Evolutionary conservation across 129 eudicot genomes (phyloP).

Genomic region (carrot (Daucus carota)): DH1_v3.0 NC_030385.2:35924501-35925000

Average conservation of each 20-base stretch:
- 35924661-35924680: background rate
- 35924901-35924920: background rate
- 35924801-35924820: slow-evolving; percentile 83
- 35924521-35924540: too few species aligned
- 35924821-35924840: slow-evolving; percentile 43
- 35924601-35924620: background rate
- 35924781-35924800: slow-evolving; percentile 82
- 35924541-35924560: too few species aligned
- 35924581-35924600: background rate
- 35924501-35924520: too few species aligned
- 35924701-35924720: slow-evolving; percentile 15
- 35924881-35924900: background rate
- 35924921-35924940: too few species aligned
- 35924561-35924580: too few species aligned
- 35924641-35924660: background rate
- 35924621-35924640: background rate
- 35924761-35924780: slow-evolving; percentile 14
- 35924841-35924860: background rate
- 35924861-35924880: too few species aligned
- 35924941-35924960: too few species aligned
- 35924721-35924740: background rate
- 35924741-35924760: background rate
- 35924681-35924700: background rate
- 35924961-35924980: too few species aligned
- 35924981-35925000: too few species aligned